A percentile compares a stretch with the other conserved stretches of the same genome.
phyloP scores from a whole-genome alignment of 2,329 filamentous ascomycete genomes.

The Aspergillus calidoustus region DNA sequence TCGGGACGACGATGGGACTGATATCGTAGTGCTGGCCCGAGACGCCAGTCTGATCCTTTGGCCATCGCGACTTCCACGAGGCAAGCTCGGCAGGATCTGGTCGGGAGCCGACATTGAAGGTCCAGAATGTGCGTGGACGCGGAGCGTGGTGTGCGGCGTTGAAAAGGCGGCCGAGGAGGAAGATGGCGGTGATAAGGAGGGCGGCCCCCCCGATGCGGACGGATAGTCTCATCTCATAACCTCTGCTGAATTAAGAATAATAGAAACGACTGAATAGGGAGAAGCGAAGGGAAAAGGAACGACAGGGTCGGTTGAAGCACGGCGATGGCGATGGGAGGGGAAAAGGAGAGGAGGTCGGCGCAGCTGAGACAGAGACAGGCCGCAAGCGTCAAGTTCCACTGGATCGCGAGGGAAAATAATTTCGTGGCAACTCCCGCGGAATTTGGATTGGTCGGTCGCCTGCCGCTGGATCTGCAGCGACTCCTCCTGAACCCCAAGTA shows the following conservation, averaged over 20 bases:
- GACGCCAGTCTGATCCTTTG: constrained; percentile 10
- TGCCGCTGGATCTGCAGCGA: background rate
- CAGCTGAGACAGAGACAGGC: background rate
- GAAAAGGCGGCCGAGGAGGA: constrained; percentile 35
- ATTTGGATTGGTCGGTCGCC: background rate
- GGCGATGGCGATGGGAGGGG: constrained; percentile 3
- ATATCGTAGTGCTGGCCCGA: constrained; percentile 29
- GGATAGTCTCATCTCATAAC: constrained; percentile 33
- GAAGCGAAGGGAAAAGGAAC: constrained; percentile 13
- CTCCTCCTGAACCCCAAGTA: background rate
- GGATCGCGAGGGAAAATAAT: background rate
- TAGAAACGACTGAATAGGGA: constrained; percentile 6
- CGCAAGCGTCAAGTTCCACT: background rate
- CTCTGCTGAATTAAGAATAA: constrained; percentile 18
- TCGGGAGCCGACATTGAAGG: constrained; percentile 28
- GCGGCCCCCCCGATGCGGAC: constrained; percentile 34
- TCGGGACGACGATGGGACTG: constrained; percentile 36
- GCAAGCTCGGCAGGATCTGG: constrained; percentile 6
- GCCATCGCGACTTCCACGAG: constrained; percentile 15
- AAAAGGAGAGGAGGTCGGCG: background rate
- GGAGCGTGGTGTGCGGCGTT: constrained; percentile 24
- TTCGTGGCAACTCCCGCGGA: background rate
- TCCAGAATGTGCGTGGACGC: constrained; percentile 33
- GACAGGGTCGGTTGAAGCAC: background rate
- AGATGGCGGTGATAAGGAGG: constrained; percentile 35